phyloP scores from a whole-genome alignment of 768 basidiomycete species.

The Tylopilus balloui region DNA sequence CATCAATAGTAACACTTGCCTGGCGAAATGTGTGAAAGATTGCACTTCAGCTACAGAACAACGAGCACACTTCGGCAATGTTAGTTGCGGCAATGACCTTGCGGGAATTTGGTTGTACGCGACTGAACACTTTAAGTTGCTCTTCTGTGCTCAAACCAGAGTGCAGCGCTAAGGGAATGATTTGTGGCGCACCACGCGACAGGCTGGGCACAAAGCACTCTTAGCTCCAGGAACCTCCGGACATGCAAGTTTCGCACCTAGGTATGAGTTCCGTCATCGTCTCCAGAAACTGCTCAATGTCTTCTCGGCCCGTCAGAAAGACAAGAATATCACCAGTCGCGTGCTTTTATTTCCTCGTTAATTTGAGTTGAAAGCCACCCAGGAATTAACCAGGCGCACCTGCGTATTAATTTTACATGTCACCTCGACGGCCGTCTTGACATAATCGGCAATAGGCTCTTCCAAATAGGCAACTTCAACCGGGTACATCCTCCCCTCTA shows the following conservation, averaged over 20 bases:
- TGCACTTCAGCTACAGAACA: neutral
- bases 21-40: conserved; percentile 24
- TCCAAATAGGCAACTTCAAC: conserved; percentile 88
- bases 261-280: conserved; percentile 74
- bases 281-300: conserved; percentile 87
- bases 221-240: neutral
- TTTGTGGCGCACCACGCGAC: conserved; percentile 48
- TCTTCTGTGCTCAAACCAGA: conserved; percentile 87
- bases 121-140: conserved; percentile 81
- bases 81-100: conserved; percentile 95
- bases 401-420: conserved; percentile 78
- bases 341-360: conserved; percentile 44
- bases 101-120: conserved; percentile 66
- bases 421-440: conserved; percentile 74
- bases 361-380: neutral
- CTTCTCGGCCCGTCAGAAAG: conserved; percentile 93
- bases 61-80: conserved; percentile 74
- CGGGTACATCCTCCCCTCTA: conserved; percentile 94
- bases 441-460: conserved; percentile 76
- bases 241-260: conserved; percentile 40
- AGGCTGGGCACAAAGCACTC: conserved; percentile 34
- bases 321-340: conserved; percentile 85
- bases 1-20: conserved; percentile 97
- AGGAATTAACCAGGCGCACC: conserved; percentile 40
- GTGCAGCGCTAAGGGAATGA: conserved; percentile 75